These are phyloP conservation scores for Candida coquimbonensis DNA, from an alignment of 805 yeast genomes.

Conservation along the genomic window DNA sequence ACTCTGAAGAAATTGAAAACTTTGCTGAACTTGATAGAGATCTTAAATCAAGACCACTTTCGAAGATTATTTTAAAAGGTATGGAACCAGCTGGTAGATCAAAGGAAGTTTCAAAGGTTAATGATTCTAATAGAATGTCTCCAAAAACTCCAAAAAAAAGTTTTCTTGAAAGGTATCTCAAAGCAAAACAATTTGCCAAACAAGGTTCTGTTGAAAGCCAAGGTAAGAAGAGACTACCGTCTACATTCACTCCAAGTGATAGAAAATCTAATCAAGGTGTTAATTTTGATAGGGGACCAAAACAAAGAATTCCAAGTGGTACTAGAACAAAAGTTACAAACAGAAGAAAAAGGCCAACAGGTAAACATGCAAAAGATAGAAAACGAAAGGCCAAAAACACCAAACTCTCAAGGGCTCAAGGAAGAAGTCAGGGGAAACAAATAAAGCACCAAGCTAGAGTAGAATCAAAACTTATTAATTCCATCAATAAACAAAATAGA, in stretches of 20 bases:
- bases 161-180: neutral
- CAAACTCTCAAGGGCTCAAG: neutral
- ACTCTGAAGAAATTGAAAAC: neutral
- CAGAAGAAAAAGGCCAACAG: conserved; percentile 1
- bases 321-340: conserved; percentile 1
- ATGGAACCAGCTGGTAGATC: neutral
- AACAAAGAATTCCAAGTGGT: neutral
- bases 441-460: neutral
- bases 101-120: too few species aligned
- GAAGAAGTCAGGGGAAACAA: neutral
- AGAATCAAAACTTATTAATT: neutral
- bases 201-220: conserved; percentile 5
- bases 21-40: neutral
- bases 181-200: conserved; percentile 10
- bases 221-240: conserved; percentile 3
- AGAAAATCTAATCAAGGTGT: neutral
- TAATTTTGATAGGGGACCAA: neutral
- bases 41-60: too few species aligned
- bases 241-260: conserved; percentile 6
- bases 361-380: conserved; percentile 1
- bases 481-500: conserved; percentile 1
- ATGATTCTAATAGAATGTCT: neutral
- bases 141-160: neutral
- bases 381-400: neutral
- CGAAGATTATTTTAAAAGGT: too few species aligned